phyloP scores from a whole-genome alignment of 306 rosid genomes.

The Leucaena leucocephala region DNA sequence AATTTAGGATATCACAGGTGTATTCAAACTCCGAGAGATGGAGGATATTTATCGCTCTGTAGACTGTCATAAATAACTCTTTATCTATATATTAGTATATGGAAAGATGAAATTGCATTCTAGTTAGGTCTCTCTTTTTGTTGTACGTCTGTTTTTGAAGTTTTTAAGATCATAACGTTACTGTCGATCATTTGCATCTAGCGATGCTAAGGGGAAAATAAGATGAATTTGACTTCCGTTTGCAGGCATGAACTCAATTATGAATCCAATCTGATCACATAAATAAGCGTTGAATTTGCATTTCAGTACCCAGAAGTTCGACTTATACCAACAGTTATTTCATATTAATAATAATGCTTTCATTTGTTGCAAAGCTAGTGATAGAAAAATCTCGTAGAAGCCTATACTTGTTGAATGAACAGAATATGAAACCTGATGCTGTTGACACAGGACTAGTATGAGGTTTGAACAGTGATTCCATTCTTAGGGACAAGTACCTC shows the following conservation, averaged over 20 bases:
- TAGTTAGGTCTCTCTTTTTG: not conserved
- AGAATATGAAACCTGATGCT: not conserved
- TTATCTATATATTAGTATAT: not conserved
- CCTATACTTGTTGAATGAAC: not conserved
- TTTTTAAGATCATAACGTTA: not conserved
- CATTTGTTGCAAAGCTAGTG: not conserved
- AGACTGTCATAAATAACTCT: not conserved
- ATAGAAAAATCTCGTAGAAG: not conserved
- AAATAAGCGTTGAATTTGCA: not conserved
- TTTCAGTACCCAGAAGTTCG: too few species aligned
- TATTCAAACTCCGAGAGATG: constrained; percentile 9
- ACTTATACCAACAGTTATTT: too few species aligned
- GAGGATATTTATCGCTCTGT: constrained; percentile 5
- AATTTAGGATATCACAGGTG: constrained; percentile 41
- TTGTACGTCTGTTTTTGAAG: not conserved
- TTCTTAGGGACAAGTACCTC: not conserved
- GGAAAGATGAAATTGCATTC: constrained; percentile 9
- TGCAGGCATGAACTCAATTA: not conserved
- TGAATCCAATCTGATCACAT: not conserved
- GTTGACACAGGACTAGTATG: not conserved
- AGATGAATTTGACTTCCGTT: not conserved
- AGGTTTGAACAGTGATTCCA: not conserved
- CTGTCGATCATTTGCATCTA: too few species aligned
- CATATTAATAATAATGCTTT: too few species aligned
- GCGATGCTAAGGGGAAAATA: not conserved